Conservation (phyloP, 2,329 filamentous ascomycete species). For the Paracamarosporium sp. region DNA sequence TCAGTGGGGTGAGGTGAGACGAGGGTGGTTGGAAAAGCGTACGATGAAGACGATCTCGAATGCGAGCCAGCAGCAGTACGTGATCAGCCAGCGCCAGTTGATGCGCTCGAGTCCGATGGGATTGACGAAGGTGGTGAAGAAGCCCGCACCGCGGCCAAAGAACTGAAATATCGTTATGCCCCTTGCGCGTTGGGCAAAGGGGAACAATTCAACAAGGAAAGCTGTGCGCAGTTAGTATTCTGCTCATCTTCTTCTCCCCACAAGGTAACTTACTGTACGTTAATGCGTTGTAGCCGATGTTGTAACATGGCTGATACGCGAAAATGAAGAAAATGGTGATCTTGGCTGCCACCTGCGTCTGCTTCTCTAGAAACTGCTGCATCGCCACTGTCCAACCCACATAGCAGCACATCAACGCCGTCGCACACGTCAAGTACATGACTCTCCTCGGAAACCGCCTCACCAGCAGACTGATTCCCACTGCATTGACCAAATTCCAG, state of each 20-base stretch:
- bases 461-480: conserved; percentile 61
- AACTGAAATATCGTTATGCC: conserved; percentile 65
- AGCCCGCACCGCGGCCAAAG: conserved; percentile 65
- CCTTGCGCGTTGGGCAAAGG: conserved; percentile 56
- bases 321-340: conserved; percentile 59
- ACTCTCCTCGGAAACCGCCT: conserved; percentile 62
- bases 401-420: conserved; percentile 39
- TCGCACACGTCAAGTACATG: conserved; percentile 57
- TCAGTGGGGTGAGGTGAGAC: neutral
- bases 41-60: conserved; percentile 65
- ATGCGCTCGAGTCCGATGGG: conserved; percentile 67
- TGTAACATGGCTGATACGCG: conserved; percentile 60
- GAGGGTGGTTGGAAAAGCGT: conserved; percentile 2
- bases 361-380: conserved; percentile 52
- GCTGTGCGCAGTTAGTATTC: conserved; percentile 41
- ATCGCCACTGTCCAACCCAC: conserved; percentile 54
- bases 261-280: conserved; percentile 58
- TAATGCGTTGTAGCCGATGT: conserved; percentile 69
- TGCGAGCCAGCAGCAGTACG: conserved; percentile 66
- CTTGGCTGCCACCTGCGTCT: conserved; percentile 48
- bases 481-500: conserved; percentile 64
- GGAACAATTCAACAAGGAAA: conserved; percentile 58
- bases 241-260: no score
- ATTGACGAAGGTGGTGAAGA: conserved; percentile 67
- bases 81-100: conserved; percentile 69